These are phyloP conservation scores for Sordaria brevicollis DNA, from an alignment of 495 filamentous ascomycete species.

Conservation along the genomic window DNA sequence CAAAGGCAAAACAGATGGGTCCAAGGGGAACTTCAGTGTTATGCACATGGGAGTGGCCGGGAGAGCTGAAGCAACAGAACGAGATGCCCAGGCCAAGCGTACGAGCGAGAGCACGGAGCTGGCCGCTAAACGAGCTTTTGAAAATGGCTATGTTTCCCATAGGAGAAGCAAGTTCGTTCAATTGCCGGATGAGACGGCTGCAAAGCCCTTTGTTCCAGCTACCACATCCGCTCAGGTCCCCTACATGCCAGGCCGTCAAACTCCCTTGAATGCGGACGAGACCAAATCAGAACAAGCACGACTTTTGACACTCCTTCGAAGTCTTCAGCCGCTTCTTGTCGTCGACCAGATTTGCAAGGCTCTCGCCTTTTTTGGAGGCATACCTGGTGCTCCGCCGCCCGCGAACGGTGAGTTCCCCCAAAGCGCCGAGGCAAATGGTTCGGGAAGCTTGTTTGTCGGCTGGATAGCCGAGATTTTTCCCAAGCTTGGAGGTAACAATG, in stretches of 20 bases:
- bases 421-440: slow-evolving; percentile 43
- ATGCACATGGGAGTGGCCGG: slow-evolving; percentile 44
- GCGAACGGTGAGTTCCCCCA: slow-evolving; percentile 40
- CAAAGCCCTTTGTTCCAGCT: slow-evolving; percentile 15
- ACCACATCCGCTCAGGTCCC: background rate
- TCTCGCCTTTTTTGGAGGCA: slow-evolving; percentile 47
- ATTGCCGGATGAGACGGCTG: slow-evolving; percentile 13
- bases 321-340: slow-evolving; percentile 40
- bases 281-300: slow-evolving; percentile 46
- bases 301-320: slow-evolving; percentile 40
- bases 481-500: slow-evolving; percentile 21
- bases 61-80: slow-evolving; percentile 32
- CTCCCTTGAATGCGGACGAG: slow-evolving; percentile 33
- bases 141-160: slow-evolving; percentile 40
- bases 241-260: slow-evolving; percentile 4
- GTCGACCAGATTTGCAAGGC: slow-evolving; percentile 50
- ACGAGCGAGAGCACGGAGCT: slow-evolving; percentile 46
- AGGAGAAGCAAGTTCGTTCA: slow-evolving; percentile 33
- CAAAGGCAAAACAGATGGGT: slow-evolving; percentile 46
- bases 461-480: slow-evolving; percentile 51
- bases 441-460: slow-evolving; percentile 44
- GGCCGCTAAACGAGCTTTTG: slow-evolving; percentile 40
- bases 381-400: slow-evolving; percentile 44
- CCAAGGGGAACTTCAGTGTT: slow-evolving; percentile 47
- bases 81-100: slow-evolving; percentile 43